Base-by-base conservation (phyloP, 441 rosid species). In the Brassica balearica region DNA sequence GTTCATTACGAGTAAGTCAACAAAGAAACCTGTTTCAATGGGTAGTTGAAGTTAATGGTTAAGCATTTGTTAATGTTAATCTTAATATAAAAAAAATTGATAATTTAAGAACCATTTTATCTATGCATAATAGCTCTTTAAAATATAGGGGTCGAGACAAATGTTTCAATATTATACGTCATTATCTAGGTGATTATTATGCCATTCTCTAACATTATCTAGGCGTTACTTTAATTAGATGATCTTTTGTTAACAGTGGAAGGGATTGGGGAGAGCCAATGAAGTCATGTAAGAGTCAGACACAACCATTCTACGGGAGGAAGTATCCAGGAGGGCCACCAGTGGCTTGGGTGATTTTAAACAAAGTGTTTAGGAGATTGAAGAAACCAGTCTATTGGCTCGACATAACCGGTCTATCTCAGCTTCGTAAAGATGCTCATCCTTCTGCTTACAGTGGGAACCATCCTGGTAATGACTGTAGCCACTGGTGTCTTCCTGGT, bases 291-390 rank as follows among this genome's bases (percentile, higher is more conserved):
- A 80, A 38, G 4, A 77, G 88, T 51, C 82, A 90, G 71, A 86
- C 80, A 1, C 82, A 83, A 7, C 95, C 95, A 3, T 89, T 38
- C 60, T 84, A 80, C 2, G 93, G 90, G 2, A 11, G 36, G 11
- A 81, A 48, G 84, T 90, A 90, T 74, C 95, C 95, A 3, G 93
- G 81, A 6, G 90, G 91, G 29, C 77, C 74, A 5, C 93, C 95
- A 29, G 8, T 75, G 86, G 85, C 89, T n/a, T 84, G 84, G 89
- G 79, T 84, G 25, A 78, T 91, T 8, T 23, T 91, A 81, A 36
- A 36, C 43, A 36, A 36, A 36, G 43, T 36, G 43, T 36, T 36
- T 36, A 36, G 43, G 2, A 36, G 43, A 36, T 36, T 36, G 43
- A 36, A 36, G 43, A 36, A 36, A 36, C 90, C 91, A 1, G 90